phyloP scores from a whole-genome alignment of 2,329 filamentous ascomycete species.

The Monilinia fructicola region DNA sequence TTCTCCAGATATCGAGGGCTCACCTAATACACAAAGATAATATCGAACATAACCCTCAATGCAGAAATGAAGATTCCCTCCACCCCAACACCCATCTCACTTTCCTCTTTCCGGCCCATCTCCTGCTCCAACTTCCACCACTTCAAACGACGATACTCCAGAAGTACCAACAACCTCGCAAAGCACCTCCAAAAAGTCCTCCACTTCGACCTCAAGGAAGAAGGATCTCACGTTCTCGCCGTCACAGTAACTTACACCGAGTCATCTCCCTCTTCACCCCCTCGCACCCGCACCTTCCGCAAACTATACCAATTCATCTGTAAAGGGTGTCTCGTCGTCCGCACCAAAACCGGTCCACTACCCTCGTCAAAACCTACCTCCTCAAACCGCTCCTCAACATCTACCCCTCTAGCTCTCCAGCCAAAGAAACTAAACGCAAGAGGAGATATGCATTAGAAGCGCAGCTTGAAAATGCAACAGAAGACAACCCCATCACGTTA shows the following conservation, averaged over 20 bases:
- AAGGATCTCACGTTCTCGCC: slow-evolving; percentile 88
- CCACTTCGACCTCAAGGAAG: slow-evolving; percentile 85
- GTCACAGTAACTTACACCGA: slow-evolving; percentile 96
- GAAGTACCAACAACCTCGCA: not conserved
- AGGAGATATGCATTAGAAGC: slow-evolving; percentile 78
- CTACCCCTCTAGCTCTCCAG: not conserved
- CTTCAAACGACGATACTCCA: not conserved
- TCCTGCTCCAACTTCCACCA: slow-evolving; percentile 5
- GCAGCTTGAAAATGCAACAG: slow-evolving; percentile 84
- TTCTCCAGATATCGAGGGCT: slow-evolving; percentile 26
- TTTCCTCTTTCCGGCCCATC: slow-evolving; percentile 52
- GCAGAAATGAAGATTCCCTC: slow-evolving; percentile 94
- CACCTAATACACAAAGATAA: slow-evolving; percentile 45
- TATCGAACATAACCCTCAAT: slow-evolving; percentile 77
- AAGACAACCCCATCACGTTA: slow-evolving; percentile 77
- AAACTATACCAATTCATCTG: slow-evolving; percentile 97
- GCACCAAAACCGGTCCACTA: slow-evolving; percentile 74
- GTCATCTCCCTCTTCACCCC: slow-evolving; percentile 59
- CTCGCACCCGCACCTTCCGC: slow-evolving; percentile 67
- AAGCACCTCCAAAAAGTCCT: slow-evolving; percentile 71
- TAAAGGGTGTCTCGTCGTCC: slow-evolving; percentile 83
- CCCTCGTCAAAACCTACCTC: slow-evolving; percentile 29
- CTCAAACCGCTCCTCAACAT: slow-evolving; percentile 30
- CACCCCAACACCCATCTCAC: slow-evolving; percentile 57
- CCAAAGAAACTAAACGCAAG: slow-evolving; percentile 2